A percentile compares a stretch with the other conserved stretches of the same genome.
Evolutionary conservation across 2,329 filamentous ascomycete genomes (phyloP).

Genomic region (Juglanconis oblonga): DNA sequence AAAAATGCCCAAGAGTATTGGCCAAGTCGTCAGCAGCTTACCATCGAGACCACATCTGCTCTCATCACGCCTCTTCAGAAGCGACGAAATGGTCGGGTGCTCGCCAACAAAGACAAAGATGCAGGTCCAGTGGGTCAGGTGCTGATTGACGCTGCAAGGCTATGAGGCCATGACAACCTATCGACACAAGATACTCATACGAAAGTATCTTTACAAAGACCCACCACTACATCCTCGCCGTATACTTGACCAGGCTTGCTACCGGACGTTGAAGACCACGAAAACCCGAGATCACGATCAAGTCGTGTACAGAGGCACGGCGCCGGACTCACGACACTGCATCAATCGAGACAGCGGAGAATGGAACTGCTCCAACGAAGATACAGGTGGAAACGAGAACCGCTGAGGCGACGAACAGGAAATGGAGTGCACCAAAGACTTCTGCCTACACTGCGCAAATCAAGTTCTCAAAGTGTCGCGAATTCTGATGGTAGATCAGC

Average conservation of each 20-base stretch:
- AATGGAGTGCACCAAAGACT: too few relatives aligned
- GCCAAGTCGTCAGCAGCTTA: too few relatives aligned
- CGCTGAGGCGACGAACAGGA: too few relatives aligned
- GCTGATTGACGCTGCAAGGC: constrained; percentile 25
- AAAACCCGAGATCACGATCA: constrained; percentile 33
- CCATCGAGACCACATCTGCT: too few relatives aligned
- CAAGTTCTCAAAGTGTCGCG: constrained; percentile 3
- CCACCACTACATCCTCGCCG: constrained; percentile 35
- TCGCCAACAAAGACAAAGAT: too few relatives aligned
- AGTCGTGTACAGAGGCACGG: constrained; percentile 32
- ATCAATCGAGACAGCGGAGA: too few relatives aligned
- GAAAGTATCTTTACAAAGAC: constrained; percentile 24
- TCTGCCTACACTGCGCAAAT: constrained; percentile 5
- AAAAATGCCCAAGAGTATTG: too few relatives aligned
- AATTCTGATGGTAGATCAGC: constrained; percentile 16
- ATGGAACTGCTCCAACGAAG: too few relatives aligned
- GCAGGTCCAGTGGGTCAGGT: constrained; percentile 21
- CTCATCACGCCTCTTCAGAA: too few relatives aligned
- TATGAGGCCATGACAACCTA: constrained; percentile 31
- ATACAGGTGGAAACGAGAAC: too few relatives aligned
- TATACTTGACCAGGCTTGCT: constrained; percentile 40
- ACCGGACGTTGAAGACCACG: constrained; percentile 35
- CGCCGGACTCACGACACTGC: constrained; percentile 3
- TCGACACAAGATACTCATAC: constrained; percentile 27
- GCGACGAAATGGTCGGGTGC: too few relatives aligned